These are phyloP conservation scores for Lipomyces yamanashiensis DNA, from an alignment of 805 yeast genomes.

Conservation along the genomic window DNA sequence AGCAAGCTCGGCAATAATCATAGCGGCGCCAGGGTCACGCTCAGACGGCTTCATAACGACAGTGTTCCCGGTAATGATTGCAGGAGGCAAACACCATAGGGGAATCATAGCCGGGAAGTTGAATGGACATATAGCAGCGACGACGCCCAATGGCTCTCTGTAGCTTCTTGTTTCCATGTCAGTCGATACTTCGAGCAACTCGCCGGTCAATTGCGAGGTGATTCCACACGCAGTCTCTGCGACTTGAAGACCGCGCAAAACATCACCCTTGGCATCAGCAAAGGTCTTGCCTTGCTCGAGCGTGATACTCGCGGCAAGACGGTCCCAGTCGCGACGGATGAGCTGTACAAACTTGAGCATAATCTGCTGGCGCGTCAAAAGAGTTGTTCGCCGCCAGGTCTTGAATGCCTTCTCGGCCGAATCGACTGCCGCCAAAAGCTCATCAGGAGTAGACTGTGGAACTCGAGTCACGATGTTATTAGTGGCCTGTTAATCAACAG, in stretches of 20 bases:
- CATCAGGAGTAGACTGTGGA: constrained; percentile 72
- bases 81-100: constrained; percentile 66
- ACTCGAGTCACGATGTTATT: constrained; percentile 66
- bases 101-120: constrained; percentile 88
- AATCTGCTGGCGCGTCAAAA: constrained; percentile 61
- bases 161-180: constrained; percentile 81
- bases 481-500: constrained; percentile 54
- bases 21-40: constrained; percentile 80
- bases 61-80: constrained; percentile 73
- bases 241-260: constrained; percentile 74
- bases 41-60: constrained; percentile 72
- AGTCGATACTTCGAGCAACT: constrained; percentile 65
- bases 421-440: constrained; percentile 66
- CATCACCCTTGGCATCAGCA: constrained; percentile 76
- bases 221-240: constrained; percentile 75
- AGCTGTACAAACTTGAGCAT: constrained; percentile 70
- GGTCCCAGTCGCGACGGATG: constrained; percentile 67
- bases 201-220: constrained; percentile 62
- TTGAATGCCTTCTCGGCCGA: constrained; percentile 68
- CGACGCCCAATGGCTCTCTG: constrained; percentile 65
- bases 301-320: constrained; percentile 66
- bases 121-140: constrained; percentile 79
- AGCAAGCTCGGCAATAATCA: constrained; percentile 72
- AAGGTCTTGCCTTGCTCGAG: constrained; percentile 79
- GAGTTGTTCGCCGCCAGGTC: constrained; percentile 57